Base-by-base conservation (phyloP, 208 protist species). In the Vickermania spadyakhi region DNA sequence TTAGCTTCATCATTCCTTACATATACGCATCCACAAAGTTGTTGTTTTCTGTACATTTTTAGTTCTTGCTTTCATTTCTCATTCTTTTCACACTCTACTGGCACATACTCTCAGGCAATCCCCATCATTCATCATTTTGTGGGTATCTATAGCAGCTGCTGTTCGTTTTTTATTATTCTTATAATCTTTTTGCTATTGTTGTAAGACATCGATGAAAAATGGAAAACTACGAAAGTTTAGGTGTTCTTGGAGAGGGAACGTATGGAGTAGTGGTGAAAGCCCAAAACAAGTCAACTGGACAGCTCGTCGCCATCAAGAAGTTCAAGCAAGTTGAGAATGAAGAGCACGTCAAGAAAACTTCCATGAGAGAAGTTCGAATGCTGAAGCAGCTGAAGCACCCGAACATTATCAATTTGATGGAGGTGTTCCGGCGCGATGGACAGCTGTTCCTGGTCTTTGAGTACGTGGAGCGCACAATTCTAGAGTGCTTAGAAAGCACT, bases 401-500 rank as follows among this genome's bases (percentile, higher is more conserved):
- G 31, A 98, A 98, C 64, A 85, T 98, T n/a, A 81, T 98, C 30
- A 72, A 86, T 22, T 76, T 98, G 28, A 62, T 96, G 2, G 94
- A 98, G 22, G 89, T 93, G 11, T 96, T 97, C 62, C 77, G 96
- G 0, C 74, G 84, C 2, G 96, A 98, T 41, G 89, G 90, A 13
- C 97, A 96, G 73, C 72, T 98, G 13, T 97, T 96, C 66, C 67
- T 98, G 5, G 96, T 98, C 3, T 98, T 98, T 65, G 94, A 98
- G 73, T 97, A 91, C 62, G 77, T 97, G 18, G 89, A 97, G 58
- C 73, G 87, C 29, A 98, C 87, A 3, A 96, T 98, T 28, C 70
- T 98, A 30, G 87, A 97, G 71, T 75, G 89, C 18, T 72, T 98
- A 5, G 91, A 97, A 62, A 77, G 64, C 27, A 90, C 83, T 25